These are phyloP conservation scores for Phytopythium oedochilum DNA, from an alignment of 352 stramenopile species.

Conservation along the genomic window DNA sequence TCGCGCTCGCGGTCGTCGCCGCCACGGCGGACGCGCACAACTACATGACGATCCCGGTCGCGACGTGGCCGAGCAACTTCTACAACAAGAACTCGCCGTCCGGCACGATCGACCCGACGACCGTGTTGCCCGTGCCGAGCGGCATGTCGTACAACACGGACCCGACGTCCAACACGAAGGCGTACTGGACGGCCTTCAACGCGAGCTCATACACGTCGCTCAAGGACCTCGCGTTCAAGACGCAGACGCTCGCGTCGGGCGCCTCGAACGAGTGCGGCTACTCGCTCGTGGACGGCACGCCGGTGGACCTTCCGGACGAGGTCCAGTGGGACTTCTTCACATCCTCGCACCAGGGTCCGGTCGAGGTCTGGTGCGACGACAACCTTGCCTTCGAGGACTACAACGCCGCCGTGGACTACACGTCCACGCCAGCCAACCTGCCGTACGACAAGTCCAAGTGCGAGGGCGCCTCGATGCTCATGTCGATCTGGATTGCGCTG, in stretches of 20 bases:
- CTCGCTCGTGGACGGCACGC: conserved; percentile 4
- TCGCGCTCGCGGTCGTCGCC: conserved; percentile 13
- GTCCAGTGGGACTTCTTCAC: conserved; percentile 21
- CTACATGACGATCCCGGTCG: conserved; percentile 35
- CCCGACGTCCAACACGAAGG: conserved; percentile 14
- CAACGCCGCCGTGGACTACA: conserved; percentile 19
- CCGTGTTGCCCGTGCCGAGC: conserved; percentile 23
- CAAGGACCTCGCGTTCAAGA: conserved; percentile 8
- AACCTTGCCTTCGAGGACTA: conserved; percentile 21
- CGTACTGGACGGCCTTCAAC: conserved; percentile 22
- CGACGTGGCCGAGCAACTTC: conserved; percentile 28
- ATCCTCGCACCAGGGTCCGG: conserved; percentile 20
- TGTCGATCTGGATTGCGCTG: conserved; percentile 24
- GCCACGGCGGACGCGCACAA: conserved; percentile 30
- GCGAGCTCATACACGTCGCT: conserved; percentile 13
- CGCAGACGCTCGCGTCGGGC: conserved; percentile 14
- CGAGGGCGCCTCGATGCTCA: conserved; percentile 15
- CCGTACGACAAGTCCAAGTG: conserved; percentile 23
- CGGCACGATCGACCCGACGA: conserved; percentile 33
- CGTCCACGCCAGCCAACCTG: conserved; percentile 11
- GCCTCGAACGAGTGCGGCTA: conserved; percentile 23
- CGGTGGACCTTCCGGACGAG: conserved; percentile 9
- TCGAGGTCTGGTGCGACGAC: conserved; percentile 31
- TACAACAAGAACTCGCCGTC: conserved; percentile 39
- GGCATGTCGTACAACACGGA: conserved; percentile 39